phyloP scores from a whole-genome alignment of 768 basidiomycete species.

The Amanita subjunquillea region DNA sequence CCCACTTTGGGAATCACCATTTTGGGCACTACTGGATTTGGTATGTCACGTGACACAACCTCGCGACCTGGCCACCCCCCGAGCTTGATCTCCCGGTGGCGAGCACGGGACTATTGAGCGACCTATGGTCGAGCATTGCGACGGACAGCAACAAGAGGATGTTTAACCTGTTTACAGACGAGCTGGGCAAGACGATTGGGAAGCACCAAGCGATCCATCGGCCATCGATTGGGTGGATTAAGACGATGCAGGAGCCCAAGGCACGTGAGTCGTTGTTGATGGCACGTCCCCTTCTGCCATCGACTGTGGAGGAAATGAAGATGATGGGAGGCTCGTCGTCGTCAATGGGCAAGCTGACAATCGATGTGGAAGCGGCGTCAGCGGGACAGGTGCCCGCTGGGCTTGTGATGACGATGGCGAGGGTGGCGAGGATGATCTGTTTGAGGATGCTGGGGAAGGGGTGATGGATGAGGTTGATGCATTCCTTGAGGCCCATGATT shows the following conservation, averaged over 20 bases:
- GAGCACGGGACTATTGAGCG: constrained; percentile 61
- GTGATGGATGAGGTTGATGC: constrained; percentile 95
- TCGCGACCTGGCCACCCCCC: no score
- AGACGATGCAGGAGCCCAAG: constrained; percentile 77
- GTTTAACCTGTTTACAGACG: constrained; percentile 88
- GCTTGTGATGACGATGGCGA: constrained; percentile 41
- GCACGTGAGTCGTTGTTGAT: constrained; percentile 81
- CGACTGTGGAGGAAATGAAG: constrained; percentile 12
- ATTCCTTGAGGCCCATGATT: constrained; percentile 90
- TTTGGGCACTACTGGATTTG: no score
- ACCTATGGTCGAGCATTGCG: constrained; percentile 83
- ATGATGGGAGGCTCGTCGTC: not conserved
- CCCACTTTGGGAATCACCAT: no score
- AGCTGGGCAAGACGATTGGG: constrained; percentile 89
- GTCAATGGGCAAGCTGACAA: constrained; percentile 22
- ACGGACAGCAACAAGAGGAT: constrained; percentile 90
- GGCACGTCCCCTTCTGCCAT: constrained; percentile 16
- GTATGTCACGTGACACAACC: no score
- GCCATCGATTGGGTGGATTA: constrained; percentile 83
- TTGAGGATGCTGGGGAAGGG: constrained; percentile 34
- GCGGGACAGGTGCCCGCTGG: constrained; percentile 18
- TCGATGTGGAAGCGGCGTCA: constrained; percentile 28
- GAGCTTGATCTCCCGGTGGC: constrained; percentile 68
- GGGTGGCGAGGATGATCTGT: constrained; percentile 22
- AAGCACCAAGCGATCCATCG: constrained; percentile 79